Base-by-base conservation (phyloP, 2,329 filamentous ascomycete genomes). In the Scedosporium minutisporum region DNA sequence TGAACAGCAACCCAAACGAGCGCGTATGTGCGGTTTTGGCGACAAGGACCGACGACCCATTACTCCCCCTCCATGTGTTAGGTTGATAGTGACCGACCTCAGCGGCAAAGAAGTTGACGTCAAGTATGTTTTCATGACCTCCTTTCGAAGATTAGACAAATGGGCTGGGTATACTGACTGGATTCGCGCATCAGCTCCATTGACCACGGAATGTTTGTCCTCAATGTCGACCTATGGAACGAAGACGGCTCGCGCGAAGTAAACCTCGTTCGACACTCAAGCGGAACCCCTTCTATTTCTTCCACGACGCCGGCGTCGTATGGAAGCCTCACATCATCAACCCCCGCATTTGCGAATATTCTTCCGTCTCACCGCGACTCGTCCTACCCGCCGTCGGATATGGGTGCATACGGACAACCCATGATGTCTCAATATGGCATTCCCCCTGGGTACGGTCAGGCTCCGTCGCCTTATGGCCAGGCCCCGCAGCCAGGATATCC, bases 21-120 rank as follows among this genome's bases (percentile, higher is more conserved):
- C 95, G 67, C 90, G 95, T 65, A 97, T 97, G 95, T 99, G 95
- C 78, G 95, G 95, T 6, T 99, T 97, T 77, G 95, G 95, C 65
- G 95, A 99, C 79, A 99, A 97, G 90, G 95, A 99, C 74, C 90
- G 95, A 67, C 85, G 95, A 66, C 95, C 95, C 27, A 97, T 99
- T 69, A 97, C 95, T 29, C 93, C 95, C 14, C 95, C 95, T 23
- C 93, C 95, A 3, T 97, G 93, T 74, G 89, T 97, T 61, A 85
- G 89, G 66, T 83, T 97, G 12, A 81, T 95, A 46, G 88, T 97
- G 60, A 86, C 82, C 65, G 91, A 97, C 73, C 78, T 82, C 51
- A 75, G 90, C 0, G 87, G 89, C 23, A 87, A 91, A 70, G 91
- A 96, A 72, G 83, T 96, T 53, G 89, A 95, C 72, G 88, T 87